Evolutionary conservation across 169 alveolate genomes (phyloP).

Genomic region (Neospora caninum): DNA sequence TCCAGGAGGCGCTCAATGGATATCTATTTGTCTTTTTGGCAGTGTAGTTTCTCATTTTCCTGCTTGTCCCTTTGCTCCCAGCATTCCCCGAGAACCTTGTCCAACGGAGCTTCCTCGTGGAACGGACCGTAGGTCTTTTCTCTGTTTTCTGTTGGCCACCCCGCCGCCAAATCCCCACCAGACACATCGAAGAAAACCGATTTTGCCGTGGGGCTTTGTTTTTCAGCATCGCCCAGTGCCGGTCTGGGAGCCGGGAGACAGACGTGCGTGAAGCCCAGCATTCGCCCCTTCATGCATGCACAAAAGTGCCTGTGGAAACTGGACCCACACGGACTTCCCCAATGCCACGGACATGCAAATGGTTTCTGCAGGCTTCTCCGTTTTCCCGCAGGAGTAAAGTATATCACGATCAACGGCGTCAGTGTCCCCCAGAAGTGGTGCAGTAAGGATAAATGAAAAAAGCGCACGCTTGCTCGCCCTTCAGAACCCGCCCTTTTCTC

Average conservation of each 20-base stretch:
- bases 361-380: neutral
- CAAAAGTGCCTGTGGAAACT: no score
- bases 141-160: neutral
- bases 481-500: no score
- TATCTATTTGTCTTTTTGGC: neutral
- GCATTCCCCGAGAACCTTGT: neutral
- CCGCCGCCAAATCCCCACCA: neutral
- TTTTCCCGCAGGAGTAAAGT: neutral
- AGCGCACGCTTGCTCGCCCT: no score
- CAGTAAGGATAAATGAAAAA: neutral
- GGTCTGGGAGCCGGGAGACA: no score
- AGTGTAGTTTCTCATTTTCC: neutral
- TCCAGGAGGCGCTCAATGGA: no score
- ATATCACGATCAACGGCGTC: neutral
- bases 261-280: no score
- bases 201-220: no score
- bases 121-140: neutral
- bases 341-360: neutral
- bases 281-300: no score
- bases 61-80: neutral
- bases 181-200: neutral
- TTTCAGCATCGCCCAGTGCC: no score
- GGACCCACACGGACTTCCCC: neutral
- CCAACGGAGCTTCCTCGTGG: neutral
- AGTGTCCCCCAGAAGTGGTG: constrained; percentile 22